phyloP scores from a whole-genome alignment of 2,329 filamentous ascomycete genomes.

The Aspergillaceae sp. region DNA sequence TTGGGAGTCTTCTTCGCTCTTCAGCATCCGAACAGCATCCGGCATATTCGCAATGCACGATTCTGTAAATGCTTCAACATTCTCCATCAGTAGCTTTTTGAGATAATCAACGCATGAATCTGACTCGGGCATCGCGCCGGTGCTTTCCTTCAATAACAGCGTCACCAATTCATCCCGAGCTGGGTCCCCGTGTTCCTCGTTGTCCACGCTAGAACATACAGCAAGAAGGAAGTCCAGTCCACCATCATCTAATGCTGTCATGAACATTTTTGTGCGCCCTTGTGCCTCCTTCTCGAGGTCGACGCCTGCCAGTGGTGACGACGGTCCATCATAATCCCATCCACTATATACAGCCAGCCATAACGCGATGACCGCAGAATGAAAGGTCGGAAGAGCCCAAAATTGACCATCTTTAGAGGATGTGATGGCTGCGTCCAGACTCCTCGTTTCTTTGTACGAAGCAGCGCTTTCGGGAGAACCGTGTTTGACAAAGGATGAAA shows the following conservation, averaged over 20 bases:
- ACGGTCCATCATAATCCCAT: slow-evolving; percentile 67
- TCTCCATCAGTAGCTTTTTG: slow-evolving; percentile 63
- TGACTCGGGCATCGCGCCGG: slow-evolving; percentile 58
- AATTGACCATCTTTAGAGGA: slow-evolving; percentile 56
- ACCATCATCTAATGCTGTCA: slow-evolving; percentile 72
- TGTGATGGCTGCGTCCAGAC: slow-evolving; percentile 61
- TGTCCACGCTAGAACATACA: slow-evolving; percentile 70
- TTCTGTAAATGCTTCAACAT: slow-evolving; percentile 80
- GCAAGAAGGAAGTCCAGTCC: slow-evolving; percentile 88
- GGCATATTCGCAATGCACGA: slow-evolving; percentile 93
- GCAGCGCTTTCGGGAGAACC: slow-evolving; percentile 66
- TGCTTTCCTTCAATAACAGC: slow-evolving; percentile 73
- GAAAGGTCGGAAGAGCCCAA: slow-evolving; percentile 67
- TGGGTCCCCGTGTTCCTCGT: slow-evolving; percentile 78
- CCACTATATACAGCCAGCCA: slow-evolving; percentile 94
- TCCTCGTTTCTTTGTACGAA: slow-evolving; percentile 59
- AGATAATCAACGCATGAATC: slow-evolving; percentile 64
- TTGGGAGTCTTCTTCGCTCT: slow-evolving; percentile 83
- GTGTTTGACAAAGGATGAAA: slow-evolving; percentile 67
- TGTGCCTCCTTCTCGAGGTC: slow-evolving; percentile 60
- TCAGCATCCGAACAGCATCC: slow-evolving; percentile 76
- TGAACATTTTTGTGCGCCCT: slow-evolving; percentile 63
- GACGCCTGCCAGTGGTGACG: slow-evolving; percentile 51
- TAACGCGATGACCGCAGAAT: slow-evolving; percentile 69
- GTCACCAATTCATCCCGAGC: slow-evolving; percentile 72